These are phyloP conservation scores for Podila minutissima DNA, from an alignment of 192 early-diverging fungal genomes.

Conservation along the genomic window DNA sequence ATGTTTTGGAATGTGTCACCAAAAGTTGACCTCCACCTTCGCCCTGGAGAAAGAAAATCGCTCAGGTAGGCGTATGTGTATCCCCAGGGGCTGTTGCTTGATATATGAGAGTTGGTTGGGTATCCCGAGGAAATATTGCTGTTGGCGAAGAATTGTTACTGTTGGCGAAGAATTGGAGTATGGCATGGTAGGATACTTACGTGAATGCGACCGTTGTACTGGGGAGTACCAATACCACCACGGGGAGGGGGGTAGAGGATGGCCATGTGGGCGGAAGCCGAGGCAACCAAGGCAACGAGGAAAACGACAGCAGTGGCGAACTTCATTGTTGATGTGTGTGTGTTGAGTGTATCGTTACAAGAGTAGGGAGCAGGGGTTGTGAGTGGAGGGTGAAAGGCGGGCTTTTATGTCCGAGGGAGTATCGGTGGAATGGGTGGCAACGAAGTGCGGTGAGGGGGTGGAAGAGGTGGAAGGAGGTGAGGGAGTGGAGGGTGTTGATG, in stretches of 20 bases:
- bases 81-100: neutral
- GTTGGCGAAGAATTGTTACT: neutral
- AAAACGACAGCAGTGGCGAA: constrained; percentile 25
- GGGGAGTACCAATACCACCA: neutral
- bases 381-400: neutral
- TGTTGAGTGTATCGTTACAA: neutral
- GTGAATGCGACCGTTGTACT: constrained; percentile 5
- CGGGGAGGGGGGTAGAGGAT: constrained; percentile 40
- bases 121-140: neutral
- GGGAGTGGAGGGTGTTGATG: neutral
- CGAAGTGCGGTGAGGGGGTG: neutral
- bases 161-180: neutral
- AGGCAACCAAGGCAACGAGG: constrained; percentile 30
- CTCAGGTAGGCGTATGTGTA: too few relatives aligned
- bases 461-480: neutral
- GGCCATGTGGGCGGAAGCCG: constrained; percentile 40
- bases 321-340: constrained; percentile 30
- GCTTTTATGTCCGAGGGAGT: neutral
- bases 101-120: neutral
- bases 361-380: neutral
- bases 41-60: too few relatives aligned
- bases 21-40: too few relatives aligned
- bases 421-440: neutral
- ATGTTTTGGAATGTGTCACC: too few relatives aligned
- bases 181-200: neutral